Conservation (phyloP, 257 asterid genomes). For the Solanum sitiens region DNA sequence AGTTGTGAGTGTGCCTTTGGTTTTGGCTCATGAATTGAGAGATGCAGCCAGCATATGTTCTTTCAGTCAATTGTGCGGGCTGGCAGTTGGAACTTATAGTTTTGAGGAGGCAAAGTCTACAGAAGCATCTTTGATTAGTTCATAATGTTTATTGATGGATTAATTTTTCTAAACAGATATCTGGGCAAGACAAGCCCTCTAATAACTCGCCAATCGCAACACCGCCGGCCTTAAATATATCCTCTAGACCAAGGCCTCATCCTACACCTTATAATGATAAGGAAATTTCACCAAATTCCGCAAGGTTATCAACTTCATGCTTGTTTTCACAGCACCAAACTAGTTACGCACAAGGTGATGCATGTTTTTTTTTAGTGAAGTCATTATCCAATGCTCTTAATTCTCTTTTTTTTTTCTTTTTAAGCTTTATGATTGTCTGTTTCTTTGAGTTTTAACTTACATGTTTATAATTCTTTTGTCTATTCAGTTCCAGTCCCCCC, state of each 20-base stretch:
- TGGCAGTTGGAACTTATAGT: slow-evolving; percentile 11
- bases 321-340: slow-evolving; percentile 42
- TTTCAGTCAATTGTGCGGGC: not conserved
- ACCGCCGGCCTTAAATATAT: slow-evolving; percentile 18
- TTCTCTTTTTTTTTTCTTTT: not conserved
- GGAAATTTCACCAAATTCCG: slow-evolving; percentile 37
- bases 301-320: slow-evolving; percentile 29
- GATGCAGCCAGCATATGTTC: not conserved
- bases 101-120: slow-evolving; percentile 19
- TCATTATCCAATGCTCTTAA: not conserved
- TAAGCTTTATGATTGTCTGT: not conserved
- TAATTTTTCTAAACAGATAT: slow-evolving; percentile 44
- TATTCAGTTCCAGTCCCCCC: slow-evolving; percentile 46
- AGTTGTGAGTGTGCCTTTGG: not conserved
- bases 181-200: slow-evolving; percentile 72
- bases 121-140: not conserved
- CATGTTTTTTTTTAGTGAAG: slow-evolving; percentile 1
- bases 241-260: slow-evolving; percentile 47
- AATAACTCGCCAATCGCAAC: slow-evolving; percentile 19
- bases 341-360: slow-evolving; percentile 44
- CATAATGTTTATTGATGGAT: slow-evolving; percentile 6
- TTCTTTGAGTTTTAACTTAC: not conserved
- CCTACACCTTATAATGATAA: slow-evolving; percentile 24
- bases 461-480: slow-evolving; percentile 24
- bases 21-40: not conserved